Conservation (phyloP, 1,284 basidiomycete species). For the Austroboletus niveus region DNA sequence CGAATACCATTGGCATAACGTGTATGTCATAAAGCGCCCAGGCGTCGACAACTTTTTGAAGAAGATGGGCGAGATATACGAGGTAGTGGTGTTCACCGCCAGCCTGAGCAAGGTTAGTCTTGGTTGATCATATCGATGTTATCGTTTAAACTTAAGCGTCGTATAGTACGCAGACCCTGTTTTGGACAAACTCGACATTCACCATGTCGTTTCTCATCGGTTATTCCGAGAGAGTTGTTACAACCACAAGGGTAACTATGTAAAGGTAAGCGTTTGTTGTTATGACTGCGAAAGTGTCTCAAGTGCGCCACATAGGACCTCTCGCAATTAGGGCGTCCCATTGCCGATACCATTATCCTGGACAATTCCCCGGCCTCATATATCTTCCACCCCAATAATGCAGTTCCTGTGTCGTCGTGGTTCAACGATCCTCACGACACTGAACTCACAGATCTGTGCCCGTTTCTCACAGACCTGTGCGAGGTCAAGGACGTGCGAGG, state of each 20-base stretch:
- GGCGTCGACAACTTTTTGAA: constrained; percentile 97
- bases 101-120: constrained; percentile 85
- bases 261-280: constrained; percentile 68
- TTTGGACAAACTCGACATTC: constrained; percentile 92
- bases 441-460: constrained; percentile 91
- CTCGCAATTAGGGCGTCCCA: constrained; percentile 92
- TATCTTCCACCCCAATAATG: constrained; percentile 99
- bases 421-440: constrained; percentile 99
- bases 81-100: constrained; percentile 98
- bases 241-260: constrained; percentile 98
- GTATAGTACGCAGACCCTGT: constrained; percentile 95
- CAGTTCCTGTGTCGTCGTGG: constrained; percentile 98
- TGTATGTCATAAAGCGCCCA: constrained; percentile 98
- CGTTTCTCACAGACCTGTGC: constrained; percentile 87
- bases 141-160: constrained; percentile 6
- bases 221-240: constrained; percentile 99
- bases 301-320: constrained; percentile 66
- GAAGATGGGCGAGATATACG: constrained; percentile 97
- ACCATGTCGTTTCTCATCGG: constrained; percentile 91
- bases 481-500: constrained; percentile 89
- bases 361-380: constrained; percentile 99
- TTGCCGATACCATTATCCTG: constrained; percentile 93
- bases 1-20: constrained; percentile 96
- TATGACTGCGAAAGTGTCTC: constrained; percentile 10
- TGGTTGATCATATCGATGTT: neutral